Evolutionary conservation across 768 basidiomycete genomes (phyloP).

Genomic region (Candolleomyces aberdarensis): DNA sequence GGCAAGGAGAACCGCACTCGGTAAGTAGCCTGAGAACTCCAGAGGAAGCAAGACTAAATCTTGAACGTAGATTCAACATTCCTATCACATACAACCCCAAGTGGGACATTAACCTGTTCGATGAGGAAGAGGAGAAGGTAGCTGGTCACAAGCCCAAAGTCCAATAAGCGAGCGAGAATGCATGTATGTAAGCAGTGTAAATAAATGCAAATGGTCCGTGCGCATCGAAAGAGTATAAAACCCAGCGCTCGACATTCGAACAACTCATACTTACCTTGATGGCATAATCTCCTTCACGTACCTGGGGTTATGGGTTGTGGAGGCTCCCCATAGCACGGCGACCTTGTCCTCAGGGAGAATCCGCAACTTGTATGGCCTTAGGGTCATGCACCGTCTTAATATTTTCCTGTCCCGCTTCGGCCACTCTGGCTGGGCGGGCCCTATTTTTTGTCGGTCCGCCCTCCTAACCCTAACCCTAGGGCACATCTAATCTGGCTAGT

Average conservation of each 20-base stretch:
- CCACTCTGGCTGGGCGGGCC: constrained; percentile 55
- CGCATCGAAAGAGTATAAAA: constrained; percentile 20
- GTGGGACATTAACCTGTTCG: constrained; percentile 76
- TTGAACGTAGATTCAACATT: constrained; percentile 55
- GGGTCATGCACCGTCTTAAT: constrained; percentile 73
- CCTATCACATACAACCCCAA: constrained; percentile 49
- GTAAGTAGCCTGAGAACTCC: constrained; percentile 17
- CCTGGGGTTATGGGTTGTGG: constrained; percentile 45
- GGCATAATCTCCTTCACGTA: constrained; percentile 45
- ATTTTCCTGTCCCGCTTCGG: constrained; percentile 68
- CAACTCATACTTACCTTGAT: constrained; percentile 55
- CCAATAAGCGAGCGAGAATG: constrained; percentile 15
- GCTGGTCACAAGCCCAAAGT: constrained; percentile 30
- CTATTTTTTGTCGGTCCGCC: constrained; percentile 25
- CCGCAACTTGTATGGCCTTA: constrained; percentile 58
- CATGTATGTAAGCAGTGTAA: background rate
- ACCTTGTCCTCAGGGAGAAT: constrained; percentile 53
- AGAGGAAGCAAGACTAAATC: background rate
- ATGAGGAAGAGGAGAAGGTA: constrained; percentile 56
- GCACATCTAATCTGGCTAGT: background rate
- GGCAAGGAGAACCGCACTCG: constrained; percentile 45
- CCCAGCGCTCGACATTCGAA: background rate
- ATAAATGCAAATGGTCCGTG: constrained; percentile 26
- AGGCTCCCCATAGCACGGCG: constrained; percentile 56
- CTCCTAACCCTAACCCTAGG: constrained; percentile 46